Base-by-base conservation (phyloP, 148 eudicot species). In the Rhododendron molle region DNA sequence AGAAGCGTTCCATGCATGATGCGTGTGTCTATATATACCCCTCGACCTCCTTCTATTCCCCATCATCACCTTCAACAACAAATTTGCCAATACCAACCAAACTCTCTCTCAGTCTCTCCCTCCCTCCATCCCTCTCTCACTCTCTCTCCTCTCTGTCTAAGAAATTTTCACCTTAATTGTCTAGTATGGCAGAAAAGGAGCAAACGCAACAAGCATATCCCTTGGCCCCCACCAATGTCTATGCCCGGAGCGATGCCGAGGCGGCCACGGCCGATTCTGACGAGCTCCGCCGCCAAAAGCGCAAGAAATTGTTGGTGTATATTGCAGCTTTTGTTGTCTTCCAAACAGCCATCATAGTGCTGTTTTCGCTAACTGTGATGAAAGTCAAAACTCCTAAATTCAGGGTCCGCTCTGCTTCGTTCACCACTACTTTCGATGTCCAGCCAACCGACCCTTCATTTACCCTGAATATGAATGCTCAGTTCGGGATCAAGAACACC, bases 401-500 rank as follows among this genome's bases (percentile, higher is more conserved):
- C 16, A 2, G 72, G 26, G 47, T 58, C 9, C 71, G 20, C 20
- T 81, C 83, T 0, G 72, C 83, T 2, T 2, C 18, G 0, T 54
- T 56, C 16, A 7, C 20, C 18, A 21, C 5, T 54, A 21, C 15
- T 56, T 54, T 81, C 5, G 47, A 81, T 2, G 71, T 56, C 30
- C 62, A 30, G 0, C 43, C 83, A 46, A 3, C 83, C 1, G 54
- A 30, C 30, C 2, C 85, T 3, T 77, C 85, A 8, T 88, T 85
- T 6, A 9, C 40, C 83, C 6, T 82, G 6, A 50, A 6, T 2
- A 50, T 88, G 47, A 54, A 82, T 21, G 81, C 76, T 50, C 78
- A 85, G 72, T 65, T 88, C 12, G 62, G 47, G 5, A 52, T 88
- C 16, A 88, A 83, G 83, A 88, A 88, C 38, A 32, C 85, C 28